Conservation (phyloP, 257 asterid genomes). For the Galeopsis tetrahit region DNA sequence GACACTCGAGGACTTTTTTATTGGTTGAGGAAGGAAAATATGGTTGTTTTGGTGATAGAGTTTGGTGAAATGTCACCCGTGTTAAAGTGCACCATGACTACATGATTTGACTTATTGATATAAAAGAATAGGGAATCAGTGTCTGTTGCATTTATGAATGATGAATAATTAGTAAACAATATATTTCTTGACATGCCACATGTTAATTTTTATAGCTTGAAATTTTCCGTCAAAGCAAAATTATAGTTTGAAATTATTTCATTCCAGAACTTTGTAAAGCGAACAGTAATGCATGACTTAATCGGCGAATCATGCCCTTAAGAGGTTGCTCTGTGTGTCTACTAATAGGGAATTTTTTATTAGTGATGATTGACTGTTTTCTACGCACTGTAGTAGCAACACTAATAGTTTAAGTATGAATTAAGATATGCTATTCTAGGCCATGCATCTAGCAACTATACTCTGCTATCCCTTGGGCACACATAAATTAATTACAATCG, state of each 20-base stretch:
- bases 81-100: conserved; percentile 28
- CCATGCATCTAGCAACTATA: conserved; percentile 2
- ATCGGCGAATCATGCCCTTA: conserved; percentile 9
- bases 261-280: background rate
- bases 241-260: conserved; percentile 23
- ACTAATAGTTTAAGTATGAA: conserved; percentile 1
- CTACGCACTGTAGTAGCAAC: background rate
- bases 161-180: conserved; percentile 12
- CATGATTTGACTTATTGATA: conserved; percentile 30
- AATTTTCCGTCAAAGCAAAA: too few relatives aligned
- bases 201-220: conserved; percentile 15
- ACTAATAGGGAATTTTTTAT: conserved; percentile 17
- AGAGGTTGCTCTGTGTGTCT: conserved; percentile 16
- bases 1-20: conserved; percentile 4
- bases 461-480: background rate
- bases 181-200: conserved; percentile 5
- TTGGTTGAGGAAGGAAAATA: background rate
- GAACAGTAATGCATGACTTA: background rate
- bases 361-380: conserved; percentile 4
- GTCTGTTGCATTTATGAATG: conserved; percentile 22
- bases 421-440: conserved; percentile 30
- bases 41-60: conserved; percentile 8
- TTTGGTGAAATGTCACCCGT: conserved; percentile 30
- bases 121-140: conserved; percentile 28
- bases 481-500: background rate